Evolutionary conservation across 1,284 basidiomycete genomes (phyloP).

Genomic region (Pyrrhoderma noxium): DNA sequence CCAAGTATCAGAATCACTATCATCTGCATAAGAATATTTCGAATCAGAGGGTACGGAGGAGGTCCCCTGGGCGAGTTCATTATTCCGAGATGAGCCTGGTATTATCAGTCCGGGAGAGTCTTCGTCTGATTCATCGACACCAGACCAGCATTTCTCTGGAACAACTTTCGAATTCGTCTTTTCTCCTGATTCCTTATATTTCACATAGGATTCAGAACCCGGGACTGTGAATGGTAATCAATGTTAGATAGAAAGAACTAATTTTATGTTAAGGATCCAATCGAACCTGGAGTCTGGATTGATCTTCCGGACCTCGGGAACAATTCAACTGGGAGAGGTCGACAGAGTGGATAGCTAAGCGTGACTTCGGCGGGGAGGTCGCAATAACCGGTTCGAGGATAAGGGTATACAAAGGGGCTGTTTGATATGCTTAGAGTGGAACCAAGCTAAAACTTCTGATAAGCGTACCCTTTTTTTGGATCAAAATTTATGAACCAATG

Average conservation of each 20-base stretch:
- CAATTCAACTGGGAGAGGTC: constrained; percentile 39
- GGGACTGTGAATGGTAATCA: constrained; percentile 4
- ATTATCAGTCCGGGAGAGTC: no score
- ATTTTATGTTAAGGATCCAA: not conserved
- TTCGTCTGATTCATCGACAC: no score
- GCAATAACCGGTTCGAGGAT: constrained; percentile 50
- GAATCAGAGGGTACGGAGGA: no score
- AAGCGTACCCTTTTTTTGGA: constrained; percentile 32
- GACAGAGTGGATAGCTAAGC: constrained; percentile 49
- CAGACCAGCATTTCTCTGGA: no score
- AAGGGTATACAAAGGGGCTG: constrained; percentile 39
- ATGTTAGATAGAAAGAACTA: not conserved
- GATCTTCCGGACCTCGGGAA: constrained; percentile 19
- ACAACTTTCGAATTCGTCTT: no score
- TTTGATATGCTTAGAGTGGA: not conserved
- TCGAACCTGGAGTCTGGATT: not conserved
- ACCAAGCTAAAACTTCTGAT: not conserved
- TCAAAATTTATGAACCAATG: constrained; percentile 50
- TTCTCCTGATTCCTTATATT: constrained; percentile 1
- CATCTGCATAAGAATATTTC: no score
- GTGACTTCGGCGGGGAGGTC: constrained; percentile 44
- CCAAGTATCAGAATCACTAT: no score
- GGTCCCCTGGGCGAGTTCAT: no score
- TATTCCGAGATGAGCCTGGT: no score
- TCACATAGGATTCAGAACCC: constrained; percentile 13